Evolutionary conservation across 1,139 yeast species (phyloP).

Genomic region (Geotrichum fermentans): DNA sequence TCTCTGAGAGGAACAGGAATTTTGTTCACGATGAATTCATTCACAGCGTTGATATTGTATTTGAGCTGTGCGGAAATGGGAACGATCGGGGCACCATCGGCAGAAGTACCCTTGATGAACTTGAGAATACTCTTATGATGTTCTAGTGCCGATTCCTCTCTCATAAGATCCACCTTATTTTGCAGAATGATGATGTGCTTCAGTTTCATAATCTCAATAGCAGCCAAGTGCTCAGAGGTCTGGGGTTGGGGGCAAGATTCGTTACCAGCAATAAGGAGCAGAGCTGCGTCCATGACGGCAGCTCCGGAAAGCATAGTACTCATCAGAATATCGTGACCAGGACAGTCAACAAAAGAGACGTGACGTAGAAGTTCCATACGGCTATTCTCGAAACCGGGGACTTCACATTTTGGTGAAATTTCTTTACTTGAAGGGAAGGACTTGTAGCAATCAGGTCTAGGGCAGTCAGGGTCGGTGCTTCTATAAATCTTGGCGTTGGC

Average conservation of each 20-base stretch:
- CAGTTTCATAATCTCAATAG: constrained; percentile 97
- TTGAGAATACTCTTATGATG: constrained; percentile 89
- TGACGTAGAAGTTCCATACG: constrained; percentile 89
- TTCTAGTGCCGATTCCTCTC: constrained; percentile 92
- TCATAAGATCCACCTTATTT: constrained; percentile 97
- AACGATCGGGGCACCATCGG: constrained; percentile 97
- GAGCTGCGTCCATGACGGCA: constrained; percentile 99
- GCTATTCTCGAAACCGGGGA: constrained; percentile 62
- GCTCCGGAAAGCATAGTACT: constrained; percentile 99
- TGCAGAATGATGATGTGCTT: constrained; percentile 94
- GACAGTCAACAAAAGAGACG: constrained; percentile 91
- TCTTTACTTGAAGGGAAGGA: constrained; percentile 94
- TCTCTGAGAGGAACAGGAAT: constrained; percentile 97
- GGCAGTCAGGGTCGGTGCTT: constrained; percentile 81
- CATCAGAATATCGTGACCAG: constrained; percentile 99
- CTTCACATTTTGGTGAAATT: constrained; percentile 85
- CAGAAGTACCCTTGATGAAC: constrained; percentile 95
- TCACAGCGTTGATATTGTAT: constrained; percentile 97
- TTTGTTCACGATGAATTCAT: constrained; percentile 89
- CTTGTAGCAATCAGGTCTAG: constrained; percentile 91
- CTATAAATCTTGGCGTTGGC: constrained; percentile 98
- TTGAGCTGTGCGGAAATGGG: constrained; percentile 98
- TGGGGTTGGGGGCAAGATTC: constrained; percentile 99
- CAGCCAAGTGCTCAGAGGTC: constrained; percentile 98
- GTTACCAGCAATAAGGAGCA: constrained; percentile 92